These are phyloP conservation scores for Paramecium caudatum DNA, from an alignment of 73 alveolate genomes.

Conservation along the genomic window DNA sequence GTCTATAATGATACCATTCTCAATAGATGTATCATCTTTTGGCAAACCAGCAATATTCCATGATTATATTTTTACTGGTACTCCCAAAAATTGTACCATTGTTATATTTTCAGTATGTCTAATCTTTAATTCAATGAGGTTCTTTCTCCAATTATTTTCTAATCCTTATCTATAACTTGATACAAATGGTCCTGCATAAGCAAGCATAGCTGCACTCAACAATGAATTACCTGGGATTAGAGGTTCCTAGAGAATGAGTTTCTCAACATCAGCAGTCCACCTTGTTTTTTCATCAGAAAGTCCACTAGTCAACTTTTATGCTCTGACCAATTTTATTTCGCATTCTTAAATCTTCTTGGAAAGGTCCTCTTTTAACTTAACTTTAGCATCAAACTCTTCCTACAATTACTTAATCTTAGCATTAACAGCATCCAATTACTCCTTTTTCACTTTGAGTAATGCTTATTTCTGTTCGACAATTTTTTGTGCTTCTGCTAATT, in stretches of 20 bases:
- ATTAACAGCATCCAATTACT: constrained; percentile 85
- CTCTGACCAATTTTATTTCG: constrained; percentile 95
- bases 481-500: constrained; percentile 78
- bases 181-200: constrained; percentile 98
- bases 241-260: constrained; percentile 86
- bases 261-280: constrained; percentile 97
- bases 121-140: constrained; percentile 86
- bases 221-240: constrained; percentile 96
- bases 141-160: constrained; percentile 92
- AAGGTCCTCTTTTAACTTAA: constrained; percentile 57
- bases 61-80: constrained; percentile 96
- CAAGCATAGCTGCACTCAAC: constrained; percentile 97
- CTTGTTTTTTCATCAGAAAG: constrained; percentile 98
- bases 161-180: constrained; percentile 92
- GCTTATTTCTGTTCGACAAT: constrained; percentile 80
- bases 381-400: constrained; percentile 56
- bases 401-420: constrained; percentile 59
- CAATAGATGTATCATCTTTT: constrained; percentile 96
- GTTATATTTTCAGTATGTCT: constrained; percentile 92
- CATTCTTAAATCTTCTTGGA: constrained; percentile 84
- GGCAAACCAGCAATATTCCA: constrained; percentile 99
- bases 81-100: constrained; percentile 98
- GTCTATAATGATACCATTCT: constrained; percentile 97
- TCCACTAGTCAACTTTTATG: constrained; percentile 96
- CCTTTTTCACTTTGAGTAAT: constrained; percentile 76